These are phyloP conservation scores for Penicillium bovifimosum DNA, from an alignment of 495 filamentous ascomycete species.

Conservation along the genomic window DNA sequence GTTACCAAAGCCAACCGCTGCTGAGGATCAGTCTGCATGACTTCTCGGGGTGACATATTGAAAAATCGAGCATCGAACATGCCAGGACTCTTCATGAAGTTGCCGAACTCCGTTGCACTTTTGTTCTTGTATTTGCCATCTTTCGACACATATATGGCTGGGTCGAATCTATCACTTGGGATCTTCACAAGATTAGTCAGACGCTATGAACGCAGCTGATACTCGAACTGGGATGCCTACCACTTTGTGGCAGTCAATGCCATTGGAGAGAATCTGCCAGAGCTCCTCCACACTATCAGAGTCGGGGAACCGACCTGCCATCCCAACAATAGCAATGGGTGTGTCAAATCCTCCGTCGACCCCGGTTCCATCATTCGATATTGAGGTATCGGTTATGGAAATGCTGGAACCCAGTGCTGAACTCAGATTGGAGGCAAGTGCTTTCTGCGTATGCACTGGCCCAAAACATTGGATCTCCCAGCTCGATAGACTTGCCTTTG, in stretches of 20 bases:
- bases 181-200: not conserved
- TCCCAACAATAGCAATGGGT: not conserved
- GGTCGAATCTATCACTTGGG: constrained; percentile 34
- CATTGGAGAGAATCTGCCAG: not conserved
- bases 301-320: not conserved
- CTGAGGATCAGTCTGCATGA: constrained; percentile 26
- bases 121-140: constrained; percentile 36
- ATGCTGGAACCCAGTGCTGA: not conserved
- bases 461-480: not conserved
- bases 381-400: not conserved
- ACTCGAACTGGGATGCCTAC: not conserved
- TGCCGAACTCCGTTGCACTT: constrained; percentile 33
- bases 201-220: too few species aligned
- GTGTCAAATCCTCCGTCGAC: not conserved
- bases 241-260: not conserved
- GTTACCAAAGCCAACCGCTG: constrained; percentile 28
- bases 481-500: not conserved
- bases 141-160: constrained; percentile 28
- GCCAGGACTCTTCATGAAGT: constrained; percentile 25
- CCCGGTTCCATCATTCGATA: not conserved
- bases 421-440: not conserved
- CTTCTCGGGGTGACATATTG: constrained; percentile 28
- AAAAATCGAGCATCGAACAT: constrained; percentile 28
- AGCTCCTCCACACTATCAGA: not conserved
- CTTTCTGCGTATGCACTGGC: not conserved